These are phyloP conservation scores for Nannochloropsis gaditana DNA, from an alignment of 108 stramenopile species.

Conservation along the genomic window DNA sequence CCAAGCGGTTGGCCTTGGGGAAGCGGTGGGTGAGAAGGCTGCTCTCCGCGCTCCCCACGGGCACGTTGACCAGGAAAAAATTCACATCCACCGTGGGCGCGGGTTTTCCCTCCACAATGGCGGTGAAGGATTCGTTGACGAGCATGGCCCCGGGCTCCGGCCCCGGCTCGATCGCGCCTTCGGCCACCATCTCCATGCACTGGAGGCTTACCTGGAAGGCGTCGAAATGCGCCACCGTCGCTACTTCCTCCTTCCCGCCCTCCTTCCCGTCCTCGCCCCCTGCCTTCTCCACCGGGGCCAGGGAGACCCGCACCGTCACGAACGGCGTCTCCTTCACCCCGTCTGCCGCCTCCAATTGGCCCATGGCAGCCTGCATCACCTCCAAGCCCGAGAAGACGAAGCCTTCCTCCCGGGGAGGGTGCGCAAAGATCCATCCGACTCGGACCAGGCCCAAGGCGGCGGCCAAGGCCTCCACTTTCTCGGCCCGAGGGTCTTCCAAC, in stretches of 20 bases:
- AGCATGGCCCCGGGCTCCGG: conserved; percentile 69
- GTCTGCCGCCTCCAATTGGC: conserved; percentile 86
- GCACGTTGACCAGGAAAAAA: conserved; percentile 86
- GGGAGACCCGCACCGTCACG: conserved; percentile 79
- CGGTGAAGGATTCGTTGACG: conserved; percentile 91
- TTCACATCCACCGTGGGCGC: conserved; percentile 76
- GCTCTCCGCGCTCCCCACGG: conserved; percentile 82
- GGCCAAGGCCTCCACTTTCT: conserved; percentile 71
- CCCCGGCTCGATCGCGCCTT: conserved; percentile 65
- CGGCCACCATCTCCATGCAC: conserved; percentile 98
- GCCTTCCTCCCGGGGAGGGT: conserved; percentile 83
- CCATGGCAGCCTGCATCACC: conserved; percentile 80
- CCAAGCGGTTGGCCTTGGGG: conserved; percentile 70
- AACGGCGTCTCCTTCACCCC: conserved; percentile 84
- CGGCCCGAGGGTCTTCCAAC: conserved; percentile 80
- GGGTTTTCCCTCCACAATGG: conserved; percentile 89
- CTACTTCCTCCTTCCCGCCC: neutral
- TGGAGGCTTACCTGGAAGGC: conserved; percentile 88
- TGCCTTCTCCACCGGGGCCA: conserved; percentile 34
- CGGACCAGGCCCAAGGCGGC: conserved; percentile 63
- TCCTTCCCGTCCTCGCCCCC: conserved; percentile 25
- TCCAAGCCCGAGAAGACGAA: conserved; percentile 79
- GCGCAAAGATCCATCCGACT: conserved; percentile 95
- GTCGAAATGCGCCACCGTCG: conserved; percentile 58
- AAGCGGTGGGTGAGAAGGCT: conserved; percentile 71